Conservation (phyloP, 2,329 filamentous ascomycete genomes). For the Fusarium mangiferae region DNA sequence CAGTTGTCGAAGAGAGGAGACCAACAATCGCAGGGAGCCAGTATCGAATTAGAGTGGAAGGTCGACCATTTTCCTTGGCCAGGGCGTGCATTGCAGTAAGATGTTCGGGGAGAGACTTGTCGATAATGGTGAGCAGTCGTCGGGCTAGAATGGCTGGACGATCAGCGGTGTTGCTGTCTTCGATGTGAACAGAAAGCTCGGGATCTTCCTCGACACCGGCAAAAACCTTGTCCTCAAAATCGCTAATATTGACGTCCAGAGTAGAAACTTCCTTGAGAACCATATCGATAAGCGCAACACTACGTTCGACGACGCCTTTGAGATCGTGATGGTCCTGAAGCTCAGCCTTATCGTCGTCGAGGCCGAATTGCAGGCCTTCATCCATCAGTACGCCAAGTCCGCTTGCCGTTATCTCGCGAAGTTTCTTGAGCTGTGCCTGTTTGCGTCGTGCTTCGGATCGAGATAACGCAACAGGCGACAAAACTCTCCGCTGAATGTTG, state of each 20-base stretch:
- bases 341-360: slow-evolving; percentile 67
- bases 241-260: slow-evolving; percentile 68
- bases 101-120: slow-evolving; percentile 75
- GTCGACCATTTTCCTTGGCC: slow-evolving; percentile 76
- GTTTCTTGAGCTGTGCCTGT: slow-evolving; percentile 73
- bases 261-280: slow-evolving; percentile 78
- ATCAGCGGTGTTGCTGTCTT: slow-evolving; percentile 56
- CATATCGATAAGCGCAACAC: slow-evolving; percentile 86
- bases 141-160: slow-evolving; percentile 71
- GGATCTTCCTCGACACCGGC: slow-evolving; percentile 70
- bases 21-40: slow-evolving; percentile 82
- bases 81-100: slow-evolving; percentile 64
- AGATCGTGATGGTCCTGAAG: slow-evolving; percentile 62
- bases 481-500: slow-evolving; percentile 75
- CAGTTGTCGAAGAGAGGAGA: slow-evolving; percentile 84
- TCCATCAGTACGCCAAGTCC: slow-evolving; percentile 88
- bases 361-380: slow-evolving; percentile 78
- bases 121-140: slow-evolving; percentile 76
- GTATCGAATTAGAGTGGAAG: slow-evolving; percentile 80
- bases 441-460: slow-evolving; percentile 81
- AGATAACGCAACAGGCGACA: slow-evolving; percentile 81
- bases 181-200: slow-evolving; percentile 64
- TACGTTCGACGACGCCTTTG: slow-evolving; percentile 81
- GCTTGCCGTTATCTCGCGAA: slow-evolving; percentile 84
- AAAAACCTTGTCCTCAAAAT: slow-evolving; percentile 75